phyloP scores from a whole-genome alignment of 495 filamentous ascomycete species.

The Gamarada debralockiae region DNA sequence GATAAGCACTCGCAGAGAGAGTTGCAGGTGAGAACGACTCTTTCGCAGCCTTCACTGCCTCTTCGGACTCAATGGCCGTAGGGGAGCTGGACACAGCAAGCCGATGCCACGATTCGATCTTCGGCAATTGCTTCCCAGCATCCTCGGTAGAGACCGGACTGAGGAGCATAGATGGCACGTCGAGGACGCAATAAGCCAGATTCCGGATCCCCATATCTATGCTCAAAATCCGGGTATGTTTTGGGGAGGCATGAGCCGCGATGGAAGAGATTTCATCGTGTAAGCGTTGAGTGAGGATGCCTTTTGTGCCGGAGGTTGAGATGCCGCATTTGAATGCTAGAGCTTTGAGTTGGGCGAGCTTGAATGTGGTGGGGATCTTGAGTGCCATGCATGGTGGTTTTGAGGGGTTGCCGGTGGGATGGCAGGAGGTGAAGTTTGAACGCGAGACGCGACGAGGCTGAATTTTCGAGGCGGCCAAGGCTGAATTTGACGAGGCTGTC shows the following conservation, averaged over 20 bases:
- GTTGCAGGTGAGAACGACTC: conserved; percentile 22
- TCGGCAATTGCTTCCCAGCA: too few relatives aligned
- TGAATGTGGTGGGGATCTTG: conserved; percentile 22
- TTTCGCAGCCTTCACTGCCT: conserved; percentile 3
- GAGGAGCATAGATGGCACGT: conserved; percentile 27
- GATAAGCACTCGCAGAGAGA: conserved; percentile 43
- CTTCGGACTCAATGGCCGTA: neutral
- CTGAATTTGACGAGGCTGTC: too few relatives aligned
- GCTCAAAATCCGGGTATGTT: conserved; percentile 55
- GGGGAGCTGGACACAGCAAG: conserved; percentile 25
- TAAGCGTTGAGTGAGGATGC: conserved; percentile 23
- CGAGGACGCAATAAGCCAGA: conserved; percentile 68
- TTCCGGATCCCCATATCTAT: conserved; percentile 88
- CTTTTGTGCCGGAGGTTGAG: conserved; percentile 22
- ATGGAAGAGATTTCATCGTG: conserved; percentile 16
- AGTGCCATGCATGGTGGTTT: conserved; percentile 23
- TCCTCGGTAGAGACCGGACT: too few relatives aligned
- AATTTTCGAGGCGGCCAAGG: too few relatives aligned
- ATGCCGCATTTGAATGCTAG: conserved; percentile 25
- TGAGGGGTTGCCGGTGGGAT: neutral
- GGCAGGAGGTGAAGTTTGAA: neutral
- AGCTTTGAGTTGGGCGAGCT: conserved; percentile 15
- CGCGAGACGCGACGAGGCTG: too few relatives aligned
- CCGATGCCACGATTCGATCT: conserved; percentile 35
- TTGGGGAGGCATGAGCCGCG: neutral